Percentiles rank a stretch among this genome's conserved stretches.
These are phyloP conservation scores for Hibiscus syriacus DNA, from an alignment of 345 rosid species.

Conservation along the genomic window DNA sequence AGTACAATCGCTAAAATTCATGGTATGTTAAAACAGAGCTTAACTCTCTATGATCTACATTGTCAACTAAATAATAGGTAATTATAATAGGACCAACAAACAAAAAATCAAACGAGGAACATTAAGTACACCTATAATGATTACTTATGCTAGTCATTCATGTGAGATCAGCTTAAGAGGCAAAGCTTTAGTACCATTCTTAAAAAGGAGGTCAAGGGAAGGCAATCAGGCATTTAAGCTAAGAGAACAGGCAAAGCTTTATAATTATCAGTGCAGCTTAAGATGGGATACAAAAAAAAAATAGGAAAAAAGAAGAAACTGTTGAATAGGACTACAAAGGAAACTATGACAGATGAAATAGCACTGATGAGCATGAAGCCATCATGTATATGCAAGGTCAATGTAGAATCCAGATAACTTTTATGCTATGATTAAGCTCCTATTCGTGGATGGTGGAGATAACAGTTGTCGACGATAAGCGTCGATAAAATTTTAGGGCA, in stretches of 20 bases:
- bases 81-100: not conserved
- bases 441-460: not conserved
- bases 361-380: not conserved
- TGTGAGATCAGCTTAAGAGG: not conserved
- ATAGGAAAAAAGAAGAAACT: not conserved
- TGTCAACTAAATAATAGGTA: not conserved
- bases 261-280: not conserved
- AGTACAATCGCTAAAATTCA: no score
- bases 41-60: no score
- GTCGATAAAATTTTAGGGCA: not conserved
- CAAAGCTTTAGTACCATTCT: no score
- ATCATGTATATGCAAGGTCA: not conserved
- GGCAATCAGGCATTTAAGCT: not conserved
- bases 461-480: not conserved
- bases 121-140: not conserved
- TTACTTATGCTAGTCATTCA: not conserved
- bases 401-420: not conserved
- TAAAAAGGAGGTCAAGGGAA: no score
- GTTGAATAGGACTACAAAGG: not conserved
- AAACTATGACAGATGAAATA: not conserved
- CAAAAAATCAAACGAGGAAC: conserved; percentile 10
- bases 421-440: not conserved
- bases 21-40: no score
- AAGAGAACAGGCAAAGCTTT: not conserved
- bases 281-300: not conserved